Base-by-base conservation (phyloP, 202 grass and related monocot genomes). In the Carex arenaria region DNA sequence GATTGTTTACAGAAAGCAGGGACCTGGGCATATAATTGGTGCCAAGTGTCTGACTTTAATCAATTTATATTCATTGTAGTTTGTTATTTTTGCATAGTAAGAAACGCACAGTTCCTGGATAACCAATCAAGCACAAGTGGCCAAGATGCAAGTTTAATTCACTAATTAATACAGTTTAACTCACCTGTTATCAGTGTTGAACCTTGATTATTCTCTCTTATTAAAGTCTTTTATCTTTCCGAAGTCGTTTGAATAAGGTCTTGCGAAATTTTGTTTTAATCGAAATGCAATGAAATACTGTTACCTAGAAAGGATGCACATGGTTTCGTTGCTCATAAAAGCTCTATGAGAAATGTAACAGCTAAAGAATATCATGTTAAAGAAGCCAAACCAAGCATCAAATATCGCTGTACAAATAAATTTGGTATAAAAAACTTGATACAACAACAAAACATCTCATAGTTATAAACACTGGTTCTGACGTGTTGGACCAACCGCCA, bases 401-500 rank as follows among this genome's bases (percentile, higher is more conserved):
- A 49, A 57, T 18, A 22, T 67, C 51, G 3, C 80, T 82, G 62
- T 82, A 82, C 80, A 82, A 66, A 66, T 51, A 51, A 56, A 81
- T 81, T 80, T 51, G 38, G 60, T 51, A 66, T 66, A 52, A 52
- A 31, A 82, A 82, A 56, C 80, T 82, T 20, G 10, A 67, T 54
- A 52, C 45, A 64, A 81, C 61, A 80, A 82, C 80, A 51, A 81
- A 22, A 67, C 61, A 52, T 62, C 23, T 30, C 13, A 82, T 5
- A 67, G 38, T 52, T 82, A 82, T 68, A 34, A 68, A 82, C 60
- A 68, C 45, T 18, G 51, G 30, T 47, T 82, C 64, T 52, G 62
- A 82, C 80, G 57, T 69, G 59, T 82, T 69, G 80, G 80, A 36
- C 60, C 43, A 11, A 82, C 61, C 23, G n/a, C 61, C 60, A 69